Conservation (phyloP, 2,329 filamentous ascomycete genomes). For the Aureobasidium sp. region DNA sequence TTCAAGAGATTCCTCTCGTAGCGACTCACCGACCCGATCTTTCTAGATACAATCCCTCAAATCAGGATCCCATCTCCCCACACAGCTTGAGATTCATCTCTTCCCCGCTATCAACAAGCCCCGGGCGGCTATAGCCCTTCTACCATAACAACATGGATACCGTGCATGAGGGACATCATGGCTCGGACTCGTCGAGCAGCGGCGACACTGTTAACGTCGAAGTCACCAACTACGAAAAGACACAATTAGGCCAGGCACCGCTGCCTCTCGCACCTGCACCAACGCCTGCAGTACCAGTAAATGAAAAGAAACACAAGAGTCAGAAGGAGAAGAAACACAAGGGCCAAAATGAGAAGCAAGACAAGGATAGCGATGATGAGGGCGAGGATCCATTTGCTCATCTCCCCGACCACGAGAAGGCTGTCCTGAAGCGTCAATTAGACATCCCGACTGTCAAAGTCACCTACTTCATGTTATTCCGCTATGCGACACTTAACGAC, state of each 20-base stretch:
- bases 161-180: not conserved
- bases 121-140: conserved; percentile 6
- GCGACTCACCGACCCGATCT: not conserved
- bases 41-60: not conserved
- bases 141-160: not conserved
- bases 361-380: conserved; percentile 14
- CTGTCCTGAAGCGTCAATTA: conserved; percentile 33
- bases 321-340: conserved; percentile 17
- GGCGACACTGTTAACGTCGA: not conserved
- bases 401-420: conserved; percentile 32
- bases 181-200: not conserved
- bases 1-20: not conserved
- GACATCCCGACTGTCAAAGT: conserved; percentile 38
- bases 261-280: conserved; percentile 24
- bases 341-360: conserved; percentile 17
- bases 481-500: conserved; percentile 39
- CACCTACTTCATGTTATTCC: conserved; percentile 36
- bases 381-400: conserved; percentile 30
- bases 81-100: not conserved
- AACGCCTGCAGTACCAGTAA: conserved; percentile 24
- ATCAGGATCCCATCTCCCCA: not conserved
- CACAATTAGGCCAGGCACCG: conserved; percentile 25
- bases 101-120: conserved; percentile 5
- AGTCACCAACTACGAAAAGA: conserved; percentile 25
- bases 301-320: conserved; percentile 19